Conservation (phyloP, 192 early-diverging fungal genomes). For the Backusella circina region DNA sequence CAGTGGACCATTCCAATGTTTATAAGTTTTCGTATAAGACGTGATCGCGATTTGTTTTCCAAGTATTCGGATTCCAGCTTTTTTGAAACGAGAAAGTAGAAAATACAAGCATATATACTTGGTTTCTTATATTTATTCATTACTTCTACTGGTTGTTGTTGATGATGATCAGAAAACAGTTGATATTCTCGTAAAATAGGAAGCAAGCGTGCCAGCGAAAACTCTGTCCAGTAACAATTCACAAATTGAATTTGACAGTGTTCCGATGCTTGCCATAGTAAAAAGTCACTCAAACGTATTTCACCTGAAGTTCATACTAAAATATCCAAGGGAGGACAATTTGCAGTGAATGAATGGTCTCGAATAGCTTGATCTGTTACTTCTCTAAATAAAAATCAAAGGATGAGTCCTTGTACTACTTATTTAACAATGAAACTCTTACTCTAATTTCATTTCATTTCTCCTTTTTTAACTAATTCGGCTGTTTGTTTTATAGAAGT, state of each 20-base stretch:
- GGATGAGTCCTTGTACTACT: not conserved
- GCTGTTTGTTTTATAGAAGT: conserved; percentile 56
- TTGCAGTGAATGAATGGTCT: conserved; percentile 59
- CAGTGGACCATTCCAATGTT: no score
- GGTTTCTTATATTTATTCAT: no score
- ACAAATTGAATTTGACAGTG: conserved; percentile 84
- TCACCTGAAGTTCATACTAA: conserved; percentile 95
- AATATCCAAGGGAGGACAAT: conserved; percentile 76
- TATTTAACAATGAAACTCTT: not conserved
- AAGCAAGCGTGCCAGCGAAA: conserved; percentile 83
- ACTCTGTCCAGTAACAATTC: conserved; percentile 92
- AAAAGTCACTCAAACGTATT: conserved; percentile 88
- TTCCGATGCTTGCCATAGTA: conserved; percentile 36
- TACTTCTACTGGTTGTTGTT: no score
- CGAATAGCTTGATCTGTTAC: conserved; percentile 60
- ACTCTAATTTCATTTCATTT: conserved; percentile 41
- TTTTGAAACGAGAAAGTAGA: no score
- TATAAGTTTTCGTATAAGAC: no score
- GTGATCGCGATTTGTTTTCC: no score
- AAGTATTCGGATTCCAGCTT: no score
- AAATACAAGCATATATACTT: no score
- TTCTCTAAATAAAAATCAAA: conserved; percentile 40
- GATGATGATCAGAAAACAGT: conserved; percentile 32
- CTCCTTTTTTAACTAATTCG: conserved; percentile 55
- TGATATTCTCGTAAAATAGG: conserved; percentile 83